Base-by-base conservation (phyloP, 768 basidiomycete species). In the Leccinum boreale region DNA sequence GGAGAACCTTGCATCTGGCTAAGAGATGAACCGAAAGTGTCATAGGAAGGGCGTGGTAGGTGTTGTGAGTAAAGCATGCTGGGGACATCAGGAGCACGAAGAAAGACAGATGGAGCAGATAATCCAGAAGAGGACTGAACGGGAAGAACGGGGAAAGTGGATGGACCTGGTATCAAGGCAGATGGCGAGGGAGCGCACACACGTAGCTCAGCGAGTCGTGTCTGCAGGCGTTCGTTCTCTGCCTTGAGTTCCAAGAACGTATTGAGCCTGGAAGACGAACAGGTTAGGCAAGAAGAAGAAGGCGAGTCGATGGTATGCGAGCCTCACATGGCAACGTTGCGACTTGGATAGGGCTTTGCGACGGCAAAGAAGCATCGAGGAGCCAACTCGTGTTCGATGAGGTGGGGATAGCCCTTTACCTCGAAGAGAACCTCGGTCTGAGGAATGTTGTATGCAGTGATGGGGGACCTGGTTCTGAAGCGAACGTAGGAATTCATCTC, bases 211-310 rank as follows among this genome's bases (percentile, higher is more conserved):
- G 73, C 68, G 33, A 88, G 71, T 26, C 85, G 84, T 58, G 82
- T 81, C 62, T 88, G 80, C 44, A 97, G 73, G 14, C 85, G 81
- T 70, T 92, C 89, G 70, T 97, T 94, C 74, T 95, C 92, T 56
- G 87, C 77, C 71, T 93, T 94, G 51, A 96, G 81, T 66, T 96
- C 94, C 35, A 97, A 65, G 62, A 86, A 83, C 1, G 85, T 84
- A 61, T 87, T 83, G 29, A 90, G 73, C 81, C 90, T 90, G 50
- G 35, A 53, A 39, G 33, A 26, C n/a, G 15, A 9, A 55, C 23
- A 3, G 19, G 54, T 63, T 31, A 65, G 58, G n/a, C 29, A 21
- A 21, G 28, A 28, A 5, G 5, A 28, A 7, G 7, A 8, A 5
- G 46, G 17, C 15, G 0, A 10, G 24, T 35, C 2, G 53, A 35